Base-by-base conservation (phyloP, 805 yeast species). In the Candida taoyuanica region DNA sequence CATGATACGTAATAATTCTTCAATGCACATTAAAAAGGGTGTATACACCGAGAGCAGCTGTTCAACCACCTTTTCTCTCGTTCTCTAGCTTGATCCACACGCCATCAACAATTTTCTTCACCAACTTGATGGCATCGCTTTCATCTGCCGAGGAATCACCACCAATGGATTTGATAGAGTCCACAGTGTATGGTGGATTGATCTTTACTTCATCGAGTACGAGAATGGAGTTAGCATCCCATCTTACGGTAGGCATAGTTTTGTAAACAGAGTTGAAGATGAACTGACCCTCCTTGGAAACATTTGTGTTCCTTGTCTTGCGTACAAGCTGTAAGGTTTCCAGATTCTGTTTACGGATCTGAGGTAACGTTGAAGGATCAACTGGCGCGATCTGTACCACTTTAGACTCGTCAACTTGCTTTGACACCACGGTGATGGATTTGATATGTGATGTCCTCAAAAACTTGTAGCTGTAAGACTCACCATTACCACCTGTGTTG, bases 391-490 rank as follows among this genome's bases (percentile, higher is more conserved):
- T 46, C 34, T 43, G 33, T 3, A 42, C 52, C 17, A 52, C 41
- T 15, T 44, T 44, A 2, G 49, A 5, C 6, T 42, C 41, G 26
- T 52, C 50, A 17, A 48, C 59, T 39, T 59, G 67, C 46, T 60
- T 72, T 32, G 68, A 74, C 35, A 65, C 49, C 9, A 70, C 71
- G 17, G 66, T 65, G 14, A 81, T 64, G 5, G 66, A 63, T 50
- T 76, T 79, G 44, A 83, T 70, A 53, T 75, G 81, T 2, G 76
- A 56, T 7, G 76, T 66, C 52, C 78, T 78, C 36, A 82, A 62
- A 33, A 81, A 61, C 42, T 73, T 69, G 57, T 73, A 78, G 24
- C 57, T 52, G 44, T 37, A 52, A 5, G n/a, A n/a, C n/a, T n/a
- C n/a, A n/a, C 11, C 11, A 21, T 21, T 11, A 21, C 24, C 24